Evolutionary conservation across 345 rosid genomes (phyloP).

Genomic region (Fremontodendron californicum): DNA sequence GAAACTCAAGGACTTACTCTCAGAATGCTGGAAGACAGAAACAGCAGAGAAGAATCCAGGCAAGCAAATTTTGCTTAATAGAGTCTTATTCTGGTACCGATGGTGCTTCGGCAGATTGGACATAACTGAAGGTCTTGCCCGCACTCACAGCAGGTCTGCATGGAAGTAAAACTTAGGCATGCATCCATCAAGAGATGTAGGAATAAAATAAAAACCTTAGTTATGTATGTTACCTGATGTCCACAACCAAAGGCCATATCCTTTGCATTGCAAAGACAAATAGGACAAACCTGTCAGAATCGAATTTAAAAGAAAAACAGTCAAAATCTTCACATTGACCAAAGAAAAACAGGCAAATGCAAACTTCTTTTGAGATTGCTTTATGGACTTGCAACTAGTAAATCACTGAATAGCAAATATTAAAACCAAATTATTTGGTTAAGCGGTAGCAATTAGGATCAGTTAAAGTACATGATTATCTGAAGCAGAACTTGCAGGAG

Average conservation of each 20-base stretch:
- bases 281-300: slow-evolving; percentile 51
- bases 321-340: background rate
- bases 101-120: slow-evolving; percentile 76
- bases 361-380: background rate
- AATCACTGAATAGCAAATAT: background rate
- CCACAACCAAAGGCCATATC: slow-evolving; percentile 83
- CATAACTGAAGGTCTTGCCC: slow-evolving; percentile 69
- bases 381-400: background rate
- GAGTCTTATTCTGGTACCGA: slow-evolving; percentile 78
- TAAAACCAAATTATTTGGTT: background rate
- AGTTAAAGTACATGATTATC: slow-evolving; percentile 36
- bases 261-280: slow-evolving; percentile 52
- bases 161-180: slow-evolving; percentile 6
- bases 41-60: background rate
- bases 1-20: background rate
- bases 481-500: slow-evolving; percentile 42
- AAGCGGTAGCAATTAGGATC: background rate
- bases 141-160: slow-evolving; percentile 84
- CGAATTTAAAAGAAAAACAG: background rate
- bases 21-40: background rate
- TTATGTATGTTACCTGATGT: slow-evolving; percentile 54
- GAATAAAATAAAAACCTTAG: background rate
- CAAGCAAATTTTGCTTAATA: slow-evolving; percentile 33
- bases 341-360: background rate
- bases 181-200: background rate